These are phyloP conservation scores for Candida sanyaensis DNA, from an alignment of 1,139 yeast genomes.

Conservation along the genomic window DNA sequence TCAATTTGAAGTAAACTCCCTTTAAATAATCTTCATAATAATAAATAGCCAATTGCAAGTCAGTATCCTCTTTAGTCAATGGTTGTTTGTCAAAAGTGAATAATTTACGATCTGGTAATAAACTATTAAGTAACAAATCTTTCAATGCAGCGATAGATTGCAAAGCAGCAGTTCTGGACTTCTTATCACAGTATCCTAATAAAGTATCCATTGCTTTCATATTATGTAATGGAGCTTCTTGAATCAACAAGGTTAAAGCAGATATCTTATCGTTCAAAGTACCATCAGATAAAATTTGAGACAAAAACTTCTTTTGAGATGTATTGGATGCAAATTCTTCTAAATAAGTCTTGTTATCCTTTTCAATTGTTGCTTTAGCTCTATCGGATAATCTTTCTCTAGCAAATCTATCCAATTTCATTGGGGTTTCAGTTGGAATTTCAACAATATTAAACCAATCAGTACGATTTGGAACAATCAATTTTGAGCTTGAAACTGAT, in stretches of 20 bases:
- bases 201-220: slow-evolving; percentile 80
- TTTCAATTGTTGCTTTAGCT: slow-evolving; percentile 66
- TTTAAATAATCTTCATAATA: slow-evolving; percentile 91
- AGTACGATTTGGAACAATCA: slow-evolving; percentile 61
- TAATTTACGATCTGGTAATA: slow-evolving; percentile 84
- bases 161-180: slow-evolving; percentile 89
- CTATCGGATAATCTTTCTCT: slow-evolving; percentile 60
- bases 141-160: slow-evolving; percentile 88
- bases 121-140: slow-evolving; percentile 80
- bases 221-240: slow-evolving; percentile 94
- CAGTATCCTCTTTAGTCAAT: slow-evolving; percentile 46
- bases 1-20: slow-evolving; percentile 66
- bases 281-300: slow-evolving; percentile 89
- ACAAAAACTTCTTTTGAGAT: slow-evolving; percentile 85
- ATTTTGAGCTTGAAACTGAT: slow-evolving; percentile 57
- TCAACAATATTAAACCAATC: slow-evolving; percentile 68
- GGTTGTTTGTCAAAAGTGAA: slow-evolving; percentile 81
- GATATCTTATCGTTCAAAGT: slow-evolving; percentile 94
- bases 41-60: slow-evolving; percentile 62
- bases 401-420: slow-evolving; percentile 47
- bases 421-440: slow-evolving; percentile 41
- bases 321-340: slow-evolving; percentile 79
- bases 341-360: slow-evolving; percentile 71
- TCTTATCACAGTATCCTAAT: slow-evolving; percentile 79
- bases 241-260: slow-evolving; percentile 86